Conservation (phyloP, 2,329 filamentous ascomycete species). For the Phialemoniopsis sp. region DNA sequence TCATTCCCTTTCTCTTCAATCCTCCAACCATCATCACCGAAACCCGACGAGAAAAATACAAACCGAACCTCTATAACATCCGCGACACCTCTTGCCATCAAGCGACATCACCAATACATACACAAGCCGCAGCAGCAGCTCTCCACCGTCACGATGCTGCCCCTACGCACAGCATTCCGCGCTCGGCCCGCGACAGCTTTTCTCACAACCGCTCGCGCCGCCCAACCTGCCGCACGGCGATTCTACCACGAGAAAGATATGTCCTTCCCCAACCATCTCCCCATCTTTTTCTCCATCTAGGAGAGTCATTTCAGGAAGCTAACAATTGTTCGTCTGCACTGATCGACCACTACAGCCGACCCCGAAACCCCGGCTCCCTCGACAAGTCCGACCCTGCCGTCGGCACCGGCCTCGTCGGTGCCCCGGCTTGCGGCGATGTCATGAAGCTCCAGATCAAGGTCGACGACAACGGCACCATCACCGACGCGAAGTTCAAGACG, state of each 20-base stretch:
- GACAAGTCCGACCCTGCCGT: slow-evolving; percentile 77
- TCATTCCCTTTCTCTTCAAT: no score
- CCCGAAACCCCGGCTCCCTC: slow-evolving; percentile 51
- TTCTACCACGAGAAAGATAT: slow-evolving; percentile 19
- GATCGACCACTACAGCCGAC: slow-evolving; percentile 18
- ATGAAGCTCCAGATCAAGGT: slow-evolving; percentile 95
- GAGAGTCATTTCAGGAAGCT: no score
- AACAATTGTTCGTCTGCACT: slow-evolving; percentile 10
- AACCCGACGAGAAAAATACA: no score
- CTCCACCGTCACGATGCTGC: no score
- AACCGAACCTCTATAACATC: no score
- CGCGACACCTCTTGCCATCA: no score
- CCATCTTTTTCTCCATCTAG: not conserved
- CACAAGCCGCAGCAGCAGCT: no score
- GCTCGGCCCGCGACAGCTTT: no score
- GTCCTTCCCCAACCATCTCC: slow-evolving; percentile 1
- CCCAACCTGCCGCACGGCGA: slow-evolving; percentile 3
- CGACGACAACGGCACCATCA: slow-evolving; percentile 83
- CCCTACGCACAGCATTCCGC: no score
- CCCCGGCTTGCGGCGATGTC: slow-evolving; percentile 87
- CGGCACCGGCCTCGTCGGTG: slow-evolving; percentile 85
- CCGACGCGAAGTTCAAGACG: slow-evolving; percentile 97
- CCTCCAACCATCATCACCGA: no score
- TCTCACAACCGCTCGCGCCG: no score
- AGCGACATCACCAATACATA: no score